These are phyloP conservation scores for Metschnikowia cubensis DNA, from an alignment of 805 yeast genomes.

Conservation along the genomic window DNA sequence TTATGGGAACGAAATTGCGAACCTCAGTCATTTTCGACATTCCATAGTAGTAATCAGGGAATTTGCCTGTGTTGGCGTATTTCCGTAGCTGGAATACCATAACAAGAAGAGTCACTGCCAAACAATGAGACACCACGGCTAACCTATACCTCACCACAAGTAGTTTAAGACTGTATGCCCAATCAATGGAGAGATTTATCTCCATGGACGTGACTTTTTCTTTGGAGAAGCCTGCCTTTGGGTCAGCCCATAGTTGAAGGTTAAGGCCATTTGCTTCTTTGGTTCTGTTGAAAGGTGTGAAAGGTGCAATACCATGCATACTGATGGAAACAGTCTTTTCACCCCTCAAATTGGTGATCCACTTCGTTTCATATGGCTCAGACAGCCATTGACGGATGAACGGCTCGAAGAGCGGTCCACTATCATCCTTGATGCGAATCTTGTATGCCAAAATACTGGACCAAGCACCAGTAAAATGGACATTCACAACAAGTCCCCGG, in stretches of 20 bases:
- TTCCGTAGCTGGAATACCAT: slow-evolving; percentile 52
- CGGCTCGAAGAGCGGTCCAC: slow-evolving; percentile 45
- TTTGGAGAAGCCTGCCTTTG: slow-evolving; percentile 21
- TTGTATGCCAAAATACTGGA: slow-evolving; percentile 58
- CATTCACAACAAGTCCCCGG: slow-evolving; percentile 42
- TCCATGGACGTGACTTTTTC: slow-evolving; percentile 26
- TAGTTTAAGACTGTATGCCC: slow-evolving; percentile 58
- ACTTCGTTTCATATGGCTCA: slow-evolving; percentile 72
- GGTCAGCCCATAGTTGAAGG: slow-evolving; percentile 45
- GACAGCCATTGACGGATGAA: slow-evolving; percentile 62
- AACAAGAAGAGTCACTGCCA: slow-evolving; percentile 51
- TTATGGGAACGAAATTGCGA: slow-evolving; percentile 21
- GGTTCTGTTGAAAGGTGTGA: slow-evolving; percentile 46
- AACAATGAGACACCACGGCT: slow-evolving; percentile 65
- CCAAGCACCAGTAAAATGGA: slow-evolving; percentile 55
- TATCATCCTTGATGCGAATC: slow-evolving; percentile 22
- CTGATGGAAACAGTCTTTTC: slow-evolving; percentile 26
- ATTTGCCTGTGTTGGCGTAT: slow-evolving; percentile 22
- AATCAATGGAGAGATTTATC: slow-evolving; percentile 46
- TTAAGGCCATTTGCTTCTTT: slow-evolving; percentile 19
- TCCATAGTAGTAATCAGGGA: slow-evolving; percentile 34
- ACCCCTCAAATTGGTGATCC: slow-evolving; percentile 56
- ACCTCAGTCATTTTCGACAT: slow-evolving; percentile 26
- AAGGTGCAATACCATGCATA: slow-evolving; percentile 71
- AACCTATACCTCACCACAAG: slow-evolving; percentile 75